These are phyloP conservation scores for Cinnamomum chago DNA, from an alignment of 164 flowering plant genomes.

Conservation along the genomic window DNA sequence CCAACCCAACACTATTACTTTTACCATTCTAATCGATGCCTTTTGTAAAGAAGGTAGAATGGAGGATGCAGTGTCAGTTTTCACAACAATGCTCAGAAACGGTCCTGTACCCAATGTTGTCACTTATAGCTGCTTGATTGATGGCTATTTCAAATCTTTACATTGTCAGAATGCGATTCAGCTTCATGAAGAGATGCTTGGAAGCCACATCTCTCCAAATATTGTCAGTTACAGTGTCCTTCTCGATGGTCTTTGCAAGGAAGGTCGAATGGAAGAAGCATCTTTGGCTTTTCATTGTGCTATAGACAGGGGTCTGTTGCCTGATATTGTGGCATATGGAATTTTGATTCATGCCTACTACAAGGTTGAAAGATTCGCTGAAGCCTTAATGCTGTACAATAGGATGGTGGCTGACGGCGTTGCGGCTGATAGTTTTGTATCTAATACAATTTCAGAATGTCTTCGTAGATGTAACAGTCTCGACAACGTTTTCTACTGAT, in stretches of 20 bases:
- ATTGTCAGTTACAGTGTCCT: slow-evolving; percentile 48
- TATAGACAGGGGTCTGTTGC: slow-evolving; percentile 26
- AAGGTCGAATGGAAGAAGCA: slow-evolving; percentile 44
- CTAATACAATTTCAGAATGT: slow-evolving; percentile 18
- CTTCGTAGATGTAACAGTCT: neutral
- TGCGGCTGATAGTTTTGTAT: slow-evolving; percentile 32
- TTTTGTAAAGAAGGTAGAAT: slow-evolving; percentile 39
- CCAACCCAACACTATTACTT: slow-evolving; percentile 35
- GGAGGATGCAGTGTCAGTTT: slow-evolving; percentile 37
- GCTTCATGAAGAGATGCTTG: slow-evolving; percentile 42
- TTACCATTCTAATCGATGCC: slow-evolving; percentile 39
- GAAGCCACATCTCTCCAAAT: slow-evolving; percentile 31
- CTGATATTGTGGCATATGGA: slow-evolving; percentile 52
- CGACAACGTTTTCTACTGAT: no score
- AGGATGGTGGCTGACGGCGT: slow-evolving; percentile 37
- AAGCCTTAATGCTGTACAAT: slow-evolving; percentile 35
- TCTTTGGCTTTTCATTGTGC: slow-evolving; percentile 33
- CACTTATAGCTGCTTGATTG: slow-evolving; percentile 47
- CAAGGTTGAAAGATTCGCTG: slow-evolving; percentile 35
- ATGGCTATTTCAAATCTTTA: slow-evolving; percentile 40
- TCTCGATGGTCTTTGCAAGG: slow-evolving; percentile 50
- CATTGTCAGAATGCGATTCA: slow-evolving; percentile 27
- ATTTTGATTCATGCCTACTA: slow-evolving; percentile 44
- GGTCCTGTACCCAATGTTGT: slow-evolving; percentile 38
- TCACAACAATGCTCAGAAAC: slow-evolving; percentile 28